Conservation (phyloP, 73 alveolate species). For the Tetrahymena borealis region DNA sequence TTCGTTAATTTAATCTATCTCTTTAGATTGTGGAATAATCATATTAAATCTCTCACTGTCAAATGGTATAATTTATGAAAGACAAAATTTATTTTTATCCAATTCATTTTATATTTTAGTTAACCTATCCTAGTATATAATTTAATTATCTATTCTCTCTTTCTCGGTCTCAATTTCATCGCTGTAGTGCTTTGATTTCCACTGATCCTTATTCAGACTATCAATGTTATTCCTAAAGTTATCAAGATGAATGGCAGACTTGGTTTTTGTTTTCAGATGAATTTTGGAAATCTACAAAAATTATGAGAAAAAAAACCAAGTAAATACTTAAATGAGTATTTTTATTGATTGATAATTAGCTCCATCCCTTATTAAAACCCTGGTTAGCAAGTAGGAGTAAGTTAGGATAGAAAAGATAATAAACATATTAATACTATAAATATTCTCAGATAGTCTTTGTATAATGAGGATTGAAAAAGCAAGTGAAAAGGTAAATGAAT, state of each 20-base stretch:
- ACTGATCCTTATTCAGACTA: too few species aligned
- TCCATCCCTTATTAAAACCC: background rate
- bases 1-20: too few species aligned
- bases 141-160: too few species aligned
- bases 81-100: too few species aligned
- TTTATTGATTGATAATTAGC: background rate
- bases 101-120: too few species aligned
- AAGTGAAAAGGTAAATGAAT: background rate
- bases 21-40: background rate
- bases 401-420: background rate
- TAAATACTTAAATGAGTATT: background rate
- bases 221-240: too few species aligned
- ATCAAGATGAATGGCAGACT: background rate
- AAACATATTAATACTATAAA: background rate
- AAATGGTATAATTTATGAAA: too few species aligned
- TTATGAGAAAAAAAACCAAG: background rate
- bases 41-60: background rate
- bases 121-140: too few species aligned
- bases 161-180: too few species aligned
- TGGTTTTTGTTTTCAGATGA: background rate
- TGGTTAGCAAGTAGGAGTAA: background rate
- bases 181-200: too few species aligned
- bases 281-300: background rate
- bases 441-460: background rate
- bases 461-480: background rate